These are phyloP conservation scores for Cladobotryum protrusum DNA, from an alignment of 2,329 filamentous ascomycete genomes.

Conservation along the genomic window DNA sequence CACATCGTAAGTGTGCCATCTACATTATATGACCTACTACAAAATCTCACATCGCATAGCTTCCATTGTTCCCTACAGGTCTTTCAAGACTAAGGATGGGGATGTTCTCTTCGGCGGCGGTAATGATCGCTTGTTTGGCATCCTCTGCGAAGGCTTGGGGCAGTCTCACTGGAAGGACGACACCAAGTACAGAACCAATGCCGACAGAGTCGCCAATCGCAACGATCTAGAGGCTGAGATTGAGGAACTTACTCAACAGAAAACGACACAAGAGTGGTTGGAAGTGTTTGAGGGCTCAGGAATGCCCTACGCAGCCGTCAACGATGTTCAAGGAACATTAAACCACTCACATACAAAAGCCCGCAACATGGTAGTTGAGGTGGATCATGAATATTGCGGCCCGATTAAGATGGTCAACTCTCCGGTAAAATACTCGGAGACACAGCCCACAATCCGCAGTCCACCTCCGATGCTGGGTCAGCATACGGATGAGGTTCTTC, in stretches of 20 bases:
- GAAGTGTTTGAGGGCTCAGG: conserved; percentile 81
- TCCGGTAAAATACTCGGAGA: conserved; percentile 88
- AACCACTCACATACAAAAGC: conserved; percentile 80
- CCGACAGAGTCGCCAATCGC: conserved; percentile 63
- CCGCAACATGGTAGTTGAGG: conserved; percentile 81
- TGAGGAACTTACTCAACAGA: conserved; percentile 64
- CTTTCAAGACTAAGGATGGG: conserved; percentile 69
- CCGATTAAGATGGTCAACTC: conserved; percentile 87
- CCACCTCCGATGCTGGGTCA: conserved; percentile 81
- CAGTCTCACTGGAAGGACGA: conserved; percentile 55
- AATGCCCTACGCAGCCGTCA: conserved; percentile 88
- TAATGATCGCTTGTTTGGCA: conserved; percentile 64
- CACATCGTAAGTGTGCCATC: conserved; percentile 61
- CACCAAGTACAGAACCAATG: conserved; percentile 58
- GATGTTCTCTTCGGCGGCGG: conserved; percentile 64
- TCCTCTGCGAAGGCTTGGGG: conserved; percentile 55
- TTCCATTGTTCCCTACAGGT: conserved; percentile 94
- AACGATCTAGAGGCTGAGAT: conserved; percentile 71
- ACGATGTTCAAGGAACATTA: conserved; percentile 80
- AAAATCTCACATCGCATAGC: conserved; percentile 34
- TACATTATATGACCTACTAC: no score
- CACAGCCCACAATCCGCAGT: conserved; percentile 66
- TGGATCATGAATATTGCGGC: conserved; percentile 78
- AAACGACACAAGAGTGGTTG: conserved; percentile 85
- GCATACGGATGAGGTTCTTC: conserved; percentile 74